Evolutionary conservation across 176 grass and related monocot species (phyloP).

Genomic region (Echinochloa phyllopogon): DNA sequence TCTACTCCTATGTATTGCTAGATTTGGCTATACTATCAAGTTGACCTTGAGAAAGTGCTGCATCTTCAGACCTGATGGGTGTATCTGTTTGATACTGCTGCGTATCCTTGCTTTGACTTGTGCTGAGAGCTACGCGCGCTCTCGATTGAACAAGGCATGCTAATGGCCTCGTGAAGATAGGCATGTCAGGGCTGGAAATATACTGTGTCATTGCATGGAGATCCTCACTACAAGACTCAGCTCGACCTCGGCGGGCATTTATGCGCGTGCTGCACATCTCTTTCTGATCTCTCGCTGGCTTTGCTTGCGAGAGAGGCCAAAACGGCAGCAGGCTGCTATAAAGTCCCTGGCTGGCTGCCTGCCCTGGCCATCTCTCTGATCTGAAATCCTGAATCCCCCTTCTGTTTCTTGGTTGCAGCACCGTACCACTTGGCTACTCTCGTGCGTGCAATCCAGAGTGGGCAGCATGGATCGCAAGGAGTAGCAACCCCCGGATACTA

Average conservation of each 20-base stretch:
- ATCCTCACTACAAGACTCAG: conserved; percentile 31
- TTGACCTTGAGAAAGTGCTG: conserved; percentile 22
- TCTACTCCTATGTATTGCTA: conserved; percentile 5
- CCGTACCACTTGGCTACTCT: no score
- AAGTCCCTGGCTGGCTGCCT: not conserved
- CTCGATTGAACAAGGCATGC: conserved; percentile 32
- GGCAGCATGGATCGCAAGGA: not conserved
- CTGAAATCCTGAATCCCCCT: not conserved
- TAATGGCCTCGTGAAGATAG: conserved; percentile 1
- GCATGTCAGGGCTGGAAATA: conserved; percentile 49
- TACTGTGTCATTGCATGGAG: conserved; percentile 49
- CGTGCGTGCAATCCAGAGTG: no score
- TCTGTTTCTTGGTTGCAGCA: not conserved
- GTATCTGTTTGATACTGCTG: conserved; percentile 5
- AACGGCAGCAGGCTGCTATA: conserved; percentile 1
- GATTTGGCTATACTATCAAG: conserved; percentile 9
- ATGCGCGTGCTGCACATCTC: not conserved
- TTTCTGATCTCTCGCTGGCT: not conserved
- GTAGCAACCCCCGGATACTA: conserved; percentile 9
- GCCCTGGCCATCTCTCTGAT: not conserved
- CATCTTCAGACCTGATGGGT: not conserved
- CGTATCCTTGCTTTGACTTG: conserved; percentile 46
- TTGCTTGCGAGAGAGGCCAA: conserved; percentile 42
- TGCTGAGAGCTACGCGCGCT: not conserved
- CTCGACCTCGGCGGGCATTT: conserved; percentile 29